A percentile compares a stretch with the other conserved stretches of the same genome.
Evolutionary conservation across 1,284 basidiomycete genomes (phyloP).

Genomic region (Heliocybe sulcata): DNA sequence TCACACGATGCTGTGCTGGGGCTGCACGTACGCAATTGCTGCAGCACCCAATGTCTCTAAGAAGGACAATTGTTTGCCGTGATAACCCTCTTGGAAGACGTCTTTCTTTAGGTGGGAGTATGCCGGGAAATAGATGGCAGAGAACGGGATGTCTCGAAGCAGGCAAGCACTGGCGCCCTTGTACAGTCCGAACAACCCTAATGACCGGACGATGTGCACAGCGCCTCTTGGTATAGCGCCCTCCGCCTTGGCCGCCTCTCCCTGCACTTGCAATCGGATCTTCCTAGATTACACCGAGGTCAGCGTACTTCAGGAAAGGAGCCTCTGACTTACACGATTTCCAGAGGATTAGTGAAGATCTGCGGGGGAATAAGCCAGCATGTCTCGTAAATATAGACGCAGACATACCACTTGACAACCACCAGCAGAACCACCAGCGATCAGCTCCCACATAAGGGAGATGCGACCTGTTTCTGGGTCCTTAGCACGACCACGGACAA

Average conservation of each 20-base stretch:
- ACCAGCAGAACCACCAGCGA: conserved; percentile 91
- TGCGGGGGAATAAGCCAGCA: conserved; percentile 24
- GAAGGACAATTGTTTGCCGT: conserved; percentile 90
- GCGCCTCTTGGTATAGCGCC: conserved; percentile 81
- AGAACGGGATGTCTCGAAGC: conserved; percentile 93
- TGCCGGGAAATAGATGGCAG: conserved; percentile 75
- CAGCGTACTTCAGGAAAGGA: conserved; percentile 3
- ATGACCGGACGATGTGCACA: conserved; percentile 85
- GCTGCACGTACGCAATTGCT: conserved; percentile 63
- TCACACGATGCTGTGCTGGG: not conserved
- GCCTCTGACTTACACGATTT: conserved; percentile 69
- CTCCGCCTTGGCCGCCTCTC: conserved; percentile 85
- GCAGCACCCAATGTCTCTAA: conserved; percentile 84
- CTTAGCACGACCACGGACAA: conserved; percentile 77
- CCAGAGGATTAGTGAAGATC: conserved; percentile 94
- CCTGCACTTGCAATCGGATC: conserved; percentile 95
- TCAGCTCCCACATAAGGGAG: conserved; percentile 77
- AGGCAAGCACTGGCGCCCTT: conserved; percentile 85
- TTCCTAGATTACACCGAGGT: conserved; percentile 49
- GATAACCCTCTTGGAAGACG: conserved; percentile 91
- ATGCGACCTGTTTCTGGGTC: conserved; percentile 96
- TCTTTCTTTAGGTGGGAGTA: conserved; percentile 89
- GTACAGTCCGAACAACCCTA: conserved; percentile 92
- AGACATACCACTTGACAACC: conserved; percentile 92
- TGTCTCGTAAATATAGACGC: not conserved